Evolutionary conservation across 306 rosid species (phyloP), one percentile per base, ranked within the genome.

Genomic region (Canavalia ensiformis): DNA sequence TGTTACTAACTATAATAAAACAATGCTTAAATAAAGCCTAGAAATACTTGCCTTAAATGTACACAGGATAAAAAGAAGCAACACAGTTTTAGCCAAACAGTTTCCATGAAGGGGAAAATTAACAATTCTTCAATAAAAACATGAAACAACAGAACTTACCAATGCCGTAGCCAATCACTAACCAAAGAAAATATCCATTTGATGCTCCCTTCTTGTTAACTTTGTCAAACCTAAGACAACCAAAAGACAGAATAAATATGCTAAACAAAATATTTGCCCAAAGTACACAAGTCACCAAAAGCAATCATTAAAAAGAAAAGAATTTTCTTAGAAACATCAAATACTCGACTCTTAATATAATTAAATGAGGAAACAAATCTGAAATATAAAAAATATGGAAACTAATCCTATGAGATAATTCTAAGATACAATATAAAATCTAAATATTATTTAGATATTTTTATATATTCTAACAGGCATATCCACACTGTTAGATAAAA

Each of bases 181-280:
- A 76, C 96, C 97, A 95, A 66, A 87, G 84, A 82, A 89, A 95
- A 86, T 95, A 95, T 81, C 97, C 97, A 52, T 76, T 87, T 67
- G 64, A 25, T 67, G 54, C 75, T 51, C 88, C 86, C 84, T 81
- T 95, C 87, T 89, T 89, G 41, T 81, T 87, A 57, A 88, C 98
- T 88, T 89, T 93, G 92, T 95, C 99, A 84, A 80, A 93, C 84
- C 99, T 95, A 88, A 68, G 85, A 84, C 84, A 81, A 74, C 58
- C 56, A 82, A 79, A 86, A 82, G 54, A 52, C 31, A 29, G 39
- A 60, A 84, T 57, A 76, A 33, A 76, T 35, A 62, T 45, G 63
- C 73, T 59, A 72, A 76, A 73, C 44, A 10, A 65, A 76, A 68
- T 50, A 83, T 47, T 33, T 37, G 30, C 2, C 44, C 67, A 42